phyloP scores from a whole-genome alignment of 805 yeast species.

The Starmerella bombi region DNA sequence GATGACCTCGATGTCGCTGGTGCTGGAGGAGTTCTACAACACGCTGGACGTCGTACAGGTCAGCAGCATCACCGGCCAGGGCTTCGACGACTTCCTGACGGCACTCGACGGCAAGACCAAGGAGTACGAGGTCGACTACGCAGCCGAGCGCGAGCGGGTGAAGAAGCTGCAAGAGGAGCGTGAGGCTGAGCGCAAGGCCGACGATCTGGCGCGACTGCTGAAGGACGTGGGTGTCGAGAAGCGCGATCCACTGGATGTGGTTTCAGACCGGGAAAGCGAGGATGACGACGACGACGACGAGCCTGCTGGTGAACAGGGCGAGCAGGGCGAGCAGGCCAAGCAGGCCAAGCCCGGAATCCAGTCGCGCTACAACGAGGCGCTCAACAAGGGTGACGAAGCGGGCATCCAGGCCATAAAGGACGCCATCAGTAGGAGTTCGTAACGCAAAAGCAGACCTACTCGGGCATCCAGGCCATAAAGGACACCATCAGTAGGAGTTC shows the following conservation, averaged over 20 bases:
- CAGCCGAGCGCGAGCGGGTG: slow-evolving; percentile 73
- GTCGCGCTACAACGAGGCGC: slow-evolving; percentile 16
- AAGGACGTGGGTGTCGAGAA: slow-evolving; percentile 64
- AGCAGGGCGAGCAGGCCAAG: slow-evolving; percentile 11
- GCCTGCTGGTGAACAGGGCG: slow-evolving; percentile 26
- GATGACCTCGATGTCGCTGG: slow-evolving; percentile 86
- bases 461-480: neutral
- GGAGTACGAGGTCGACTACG: slow-evolving; percentile 74
- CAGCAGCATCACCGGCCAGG: slow-evolving; percentile 84
- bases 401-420: neutral
- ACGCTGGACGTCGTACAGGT: slow-evolving; percentile 87
- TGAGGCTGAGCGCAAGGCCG: slow-evolving; percentile 58
- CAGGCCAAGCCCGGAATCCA: slow-evolving; percentile 3
- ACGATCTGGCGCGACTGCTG: slow-evolving; percentile 60
- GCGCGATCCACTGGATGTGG: slow-evolving; percentile 37
- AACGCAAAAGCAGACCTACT: too few relatives aligned
- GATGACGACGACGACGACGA: slow-evolving; percentile 18
- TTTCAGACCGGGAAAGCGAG: slow-evolving; percentile 43
- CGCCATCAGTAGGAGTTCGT: neutral
- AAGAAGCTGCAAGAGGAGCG: slow-evolving; percentile 61
- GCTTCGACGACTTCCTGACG: slow-evolving; percentile 79
- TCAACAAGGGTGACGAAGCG: slow-evolving; percentile 27
- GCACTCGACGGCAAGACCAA: slow-evolving; percentile 77
- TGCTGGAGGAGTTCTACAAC: slow-evolving; percentile 91
- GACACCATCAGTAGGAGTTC: neutral